Base-by-base conservation (phyloP, 441 rosid species). In the Codiaeum variegatum region DNA sequence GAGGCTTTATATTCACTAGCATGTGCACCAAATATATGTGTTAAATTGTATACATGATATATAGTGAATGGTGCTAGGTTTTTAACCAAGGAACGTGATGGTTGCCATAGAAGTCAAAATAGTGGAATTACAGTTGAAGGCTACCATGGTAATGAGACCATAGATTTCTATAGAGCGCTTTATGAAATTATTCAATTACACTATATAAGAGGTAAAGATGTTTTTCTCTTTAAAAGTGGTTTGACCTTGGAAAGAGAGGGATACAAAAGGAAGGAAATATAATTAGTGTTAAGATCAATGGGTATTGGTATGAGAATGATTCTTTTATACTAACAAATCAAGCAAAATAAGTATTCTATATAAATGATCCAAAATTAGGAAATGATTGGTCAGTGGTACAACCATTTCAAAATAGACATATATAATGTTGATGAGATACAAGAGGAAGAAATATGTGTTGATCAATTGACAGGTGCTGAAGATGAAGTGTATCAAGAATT, bases 101-200 rank as follows among this genome's bases (percentile, higher is more conserved):
- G 52, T 47, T n/a, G 5, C 19, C 51, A 1, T 36, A 64, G 28
- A 64, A 64, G 49, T 31, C 67, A 64, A 44, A 64, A 64, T n/a
- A 38, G 67, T 64, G 51, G 67, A 1, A n/a, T 64, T 64, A 9
- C 9, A 26, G 29, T 64, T 38, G 28, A 64, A 38, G 67, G 67
- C 2, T 38, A 64, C 15, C 67, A 64, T 40, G 28, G 44, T 64
- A 26, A 38, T 64, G 67, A 64, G 6, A 9, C 16, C 13, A 64
- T 64, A 6, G 51, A 64, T 44, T 64, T 64, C 24, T 64, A 64
- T n/a, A 18, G 67, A 0, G 67, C 6, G 12, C 15, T 64, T 1
- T 0, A 18, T 21, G 67, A 64, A 19, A 64, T 64, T 36, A 36
- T 64, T 64, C 12, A 36, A 29, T 38, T 64, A 36, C 29, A 64